Conservation (phyloP, 805 yeast genomes). For the Komagataella pseudopastoris region DNA sequence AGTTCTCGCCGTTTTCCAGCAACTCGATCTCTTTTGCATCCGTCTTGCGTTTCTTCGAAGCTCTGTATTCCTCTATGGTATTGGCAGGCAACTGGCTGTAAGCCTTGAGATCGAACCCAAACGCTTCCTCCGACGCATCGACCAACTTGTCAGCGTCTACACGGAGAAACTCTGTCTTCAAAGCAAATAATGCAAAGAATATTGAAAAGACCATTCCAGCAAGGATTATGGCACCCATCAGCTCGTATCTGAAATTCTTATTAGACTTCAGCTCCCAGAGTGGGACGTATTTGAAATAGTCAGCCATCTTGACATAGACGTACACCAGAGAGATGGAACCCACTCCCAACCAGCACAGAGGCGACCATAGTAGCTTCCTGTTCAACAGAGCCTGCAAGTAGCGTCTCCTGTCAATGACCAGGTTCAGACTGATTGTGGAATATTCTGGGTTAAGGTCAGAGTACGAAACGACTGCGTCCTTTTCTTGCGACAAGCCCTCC, state of each 20-base stretch:
- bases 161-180: constrained; percentile 35
- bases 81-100: constrained; percentile 21
- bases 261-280: constrained; percentile 6
- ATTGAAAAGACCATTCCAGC: constrained; percentile 22
- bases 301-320: constrained; percentile 7
- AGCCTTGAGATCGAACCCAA: constrained; percentile 37
- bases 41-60: constrained; percentile 5
- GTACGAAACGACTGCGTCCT: constrained; percentile 38
- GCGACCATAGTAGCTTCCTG: constrained; percentile 31
- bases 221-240: constrained; percentile 23
- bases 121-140: constrained; percentile 21
- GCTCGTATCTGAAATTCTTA: constrained; percentile 11
- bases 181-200: constrained; percentile 24
- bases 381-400: constrained; percentile 33
- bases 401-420: constrained; percentile 49
- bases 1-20: constrained; percentile 27
- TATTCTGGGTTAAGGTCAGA: constrained; percentile 39
- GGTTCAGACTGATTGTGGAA: constrained; percentile 44
- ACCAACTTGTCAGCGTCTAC: constrained; percentile 22
- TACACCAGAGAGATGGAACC: constrained; percentile 10
- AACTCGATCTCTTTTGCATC: constrained; percentile 10
- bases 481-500: constrained; percentile 38
- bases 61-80: constrained; percentile 4
- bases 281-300: constrained; percentile 3
- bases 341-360: constrained; percentile 19